Evolutionary conservation across 495 filamentous ascomycete species (phyloP).

Genomic region (Monascus purpureus): DNA sequence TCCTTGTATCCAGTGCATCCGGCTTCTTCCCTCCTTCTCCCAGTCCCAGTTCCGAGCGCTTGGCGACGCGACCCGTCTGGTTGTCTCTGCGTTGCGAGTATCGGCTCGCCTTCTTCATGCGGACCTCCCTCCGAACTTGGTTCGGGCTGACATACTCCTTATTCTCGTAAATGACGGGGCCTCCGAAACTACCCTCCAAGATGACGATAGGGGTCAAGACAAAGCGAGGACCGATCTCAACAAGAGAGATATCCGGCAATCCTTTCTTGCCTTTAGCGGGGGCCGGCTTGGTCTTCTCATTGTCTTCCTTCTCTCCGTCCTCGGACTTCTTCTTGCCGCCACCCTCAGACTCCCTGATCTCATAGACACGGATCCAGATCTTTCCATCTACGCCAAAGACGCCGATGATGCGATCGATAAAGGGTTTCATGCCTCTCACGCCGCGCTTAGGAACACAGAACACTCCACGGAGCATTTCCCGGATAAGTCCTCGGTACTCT

Average conservation of each 20-base stretch:
- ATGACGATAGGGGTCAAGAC: slow-evolving; percentile 94
- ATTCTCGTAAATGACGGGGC: slow-evolving; percentile 96
- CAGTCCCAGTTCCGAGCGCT: slow-evolving; percentile 63
- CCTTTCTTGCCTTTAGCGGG: slow-evolving; percentile 22
- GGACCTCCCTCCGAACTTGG: slow-evolving; percentile 71
- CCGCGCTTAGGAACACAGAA: slow-evolving; percentile 80
- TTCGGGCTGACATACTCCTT: slow-evolving; percentile 96
- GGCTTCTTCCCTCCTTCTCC: slow-evolving; percentile 47
- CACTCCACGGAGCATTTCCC: slow-evolving; percentile 75
- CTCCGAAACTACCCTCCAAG: slow-evolving; percentile 87
- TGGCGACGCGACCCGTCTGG: slow-evolving; percentile 53
- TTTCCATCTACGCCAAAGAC: slow-evolving; percentile 90
- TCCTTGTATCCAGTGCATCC: slow-evolving; percentile 64
- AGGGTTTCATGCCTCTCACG: slow-evolving; percentile 82
- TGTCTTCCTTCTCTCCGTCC: slow-evolving; percentile 14
- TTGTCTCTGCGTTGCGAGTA: slow-evolving; percentile 63
- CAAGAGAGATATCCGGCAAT: slow-evolving; percentile 59
- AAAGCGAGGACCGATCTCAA: slow-evolving; percentile 92
- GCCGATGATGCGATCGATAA: slow-evolving; percentile 86
- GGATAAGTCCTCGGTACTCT: slow-evolving; percentile 30
- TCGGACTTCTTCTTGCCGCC: slow-evolving; percentile 19
- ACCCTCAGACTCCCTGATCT: slow-evolving; percentile 72
- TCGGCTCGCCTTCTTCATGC: slow-evolving; percentile 56
- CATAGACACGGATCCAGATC: slow-evolving; percentile 93
- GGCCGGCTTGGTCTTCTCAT: slow-evolving; percentile 13